Evolutionary conservation across 2,329 filamentous ascomycete genomes (phyloP).

Genomic region (Talaromyces rugulosus): DNA sequence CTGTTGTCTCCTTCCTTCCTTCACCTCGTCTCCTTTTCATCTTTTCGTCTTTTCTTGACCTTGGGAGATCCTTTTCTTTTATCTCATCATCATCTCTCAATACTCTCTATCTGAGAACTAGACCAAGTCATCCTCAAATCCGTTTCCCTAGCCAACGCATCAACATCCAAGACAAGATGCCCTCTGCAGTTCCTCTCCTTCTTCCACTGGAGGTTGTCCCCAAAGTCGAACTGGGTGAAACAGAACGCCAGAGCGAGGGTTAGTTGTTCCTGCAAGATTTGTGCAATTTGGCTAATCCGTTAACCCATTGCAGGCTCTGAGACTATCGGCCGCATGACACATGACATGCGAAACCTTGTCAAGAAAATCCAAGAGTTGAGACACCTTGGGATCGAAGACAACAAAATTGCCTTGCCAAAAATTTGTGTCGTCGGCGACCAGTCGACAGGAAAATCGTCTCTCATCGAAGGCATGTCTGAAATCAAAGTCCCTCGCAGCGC

Average conservation of each 20-base stretch:
- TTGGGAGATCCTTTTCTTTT: not conserved
- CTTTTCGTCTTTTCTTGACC: not conserved
- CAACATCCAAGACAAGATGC: not conserved
- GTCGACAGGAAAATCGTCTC: slow-evolving; percentile 73
- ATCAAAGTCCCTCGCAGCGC: slow-evolving; percentile 67
- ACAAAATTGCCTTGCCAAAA: slow-evolving; percentile 65
- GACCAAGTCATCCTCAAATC: not conserved
- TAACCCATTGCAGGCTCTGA: slow-evolving; percentile 7
- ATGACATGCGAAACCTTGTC: slow-evolving; percentile 35
- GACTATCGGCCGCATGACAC: slow-evolving; percentile 25
- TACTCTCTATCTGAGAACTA: not conserved
- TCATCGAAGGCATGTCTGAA: slow-evolving; percentile 59
- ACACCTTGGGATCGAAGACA: slow-evolving; percentile 66
- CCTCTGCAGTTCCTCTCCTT: not conserved
- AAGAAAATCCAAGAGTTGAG: slow-evolving; percentile 57
- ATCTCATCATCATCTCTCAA: not conserved
- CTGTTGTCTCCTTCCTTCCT: not conserved
- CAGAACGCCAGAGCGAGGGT: not conserved
- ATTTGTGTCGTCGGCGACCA: slow-evolving; percentile 83
- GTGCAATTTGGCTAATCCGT: not conserved
- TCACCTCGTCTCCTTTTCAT: not conserved
- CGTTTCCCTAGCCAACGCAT: not conserved
- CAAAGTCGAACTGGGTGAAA: not conserved
- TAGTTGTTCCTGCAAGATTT: not conserved
- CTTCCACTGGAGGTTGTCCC: not conserved